phyloP scores from a whole-genome alignment of 257 asterid genomes.

The Ajuga chamaepitys region DNA sequence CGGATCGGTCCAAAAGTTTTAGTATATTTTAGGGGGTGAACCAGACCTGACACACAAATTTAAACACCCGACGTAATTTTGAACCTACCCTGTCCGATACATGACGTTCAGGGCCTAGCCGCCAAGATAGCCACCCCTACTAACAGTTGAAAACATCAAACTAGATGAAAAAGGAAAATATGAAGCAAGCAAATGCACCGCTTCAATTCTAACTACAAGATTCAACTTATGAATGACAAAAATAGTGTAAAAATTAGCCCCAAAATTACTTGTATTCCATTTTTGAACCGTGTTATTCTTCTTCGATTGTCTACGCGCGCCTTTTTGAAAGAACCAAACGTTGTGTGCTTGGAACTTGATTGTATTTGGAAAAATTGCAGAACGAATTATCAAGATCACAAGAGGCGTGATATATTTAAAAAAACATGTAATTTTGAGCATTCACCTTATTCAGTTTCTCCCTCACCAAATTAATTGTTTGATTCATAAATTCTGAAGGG shows the following conservation, averaged over 20 bases:
- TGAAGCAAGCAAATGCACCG: not conserved
- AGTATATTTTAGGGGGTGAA: too few relatives aligned
- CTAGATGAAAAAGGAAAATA: not conserved
- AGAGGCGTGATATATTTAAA: not conserved
- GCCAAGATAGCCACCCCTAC: not conserved
- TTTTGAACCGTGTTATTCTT: constrained; percentile 33
- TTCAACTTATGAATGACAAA: not conserved
- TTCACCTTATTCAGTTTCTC: constrained; percentile 70
- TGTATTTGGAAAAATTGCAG: constrained; percentile 36
- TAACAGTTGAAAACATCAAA: not conserved
- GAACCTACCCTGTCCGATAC: too few relatives aligned
- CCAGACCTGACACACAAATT: too few relatives aligned
- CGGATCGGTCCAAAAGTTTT: too few relatives aligned
- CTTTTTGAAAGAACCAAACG: constrained; percentile 51
- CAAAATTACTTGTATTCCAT: not conserved
- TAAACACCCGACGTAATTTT: too few relatives aligned
- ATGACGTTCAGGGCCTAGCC: too few relatives aligned
- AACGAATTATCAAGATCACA: not conserved
- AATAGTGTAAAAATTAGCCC: not conserved
- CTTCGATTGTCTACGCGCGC: constrained; percentile 60
- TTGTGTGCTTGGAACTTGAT: constrained; percentile 35
- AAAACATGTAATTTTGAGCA: not conserved
- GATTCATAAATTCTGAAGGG: constrained; percentile 71
- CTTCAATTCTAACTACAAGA: not conserved
- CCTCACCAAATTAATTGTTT: constrained; percentile 67